Evolutionary conservation across 2,329 filamentous ascomycete species (phyloP), one percentile per base, ranked within the genome.

Genomic region (Aspergillus fijiensis): DNA sequence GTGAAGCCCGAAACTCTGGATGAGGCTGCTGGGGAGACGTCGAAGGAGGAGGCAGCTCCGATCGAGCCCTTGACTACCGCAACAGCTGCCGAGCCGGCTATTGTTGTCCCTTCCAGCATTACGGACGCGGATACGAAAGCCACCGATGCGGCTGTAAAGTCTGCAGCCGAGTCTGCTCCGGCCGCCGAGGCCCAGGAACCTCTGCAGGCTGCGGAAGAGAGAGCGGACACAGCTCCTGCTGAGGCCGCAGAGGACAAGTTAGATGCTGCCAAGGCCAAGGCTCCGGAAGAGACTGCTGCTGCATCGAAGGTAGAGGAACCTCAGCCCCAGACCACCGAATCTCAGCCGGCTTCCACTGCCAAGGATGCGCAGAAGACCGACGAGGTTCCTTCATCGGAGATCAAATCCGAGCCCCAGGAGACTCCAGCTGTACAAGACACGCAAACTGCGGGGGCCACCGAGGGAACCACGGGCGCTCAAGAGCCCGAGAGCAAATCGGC

Each of bases 401-500:
- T 29, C 51, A 47, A 55, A 33, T 23, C 49, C 19, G 47, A 55
- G 47, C 45, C 53, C 19, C 39, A 51, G 42, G 49, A 49, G 29
- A 48, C 49, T 16, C 19, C 27, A 33, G 27, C 42, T 11, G 49
- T 45, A n/a, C 55, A 62, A 31, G 55, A 59, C 33, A 51, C 59
- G 12, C 55, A 58, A 29, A 14, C 49, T 16, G 61, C 49, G 12
- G 39, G 39, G 5, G 16, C 49, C 21, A 23, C 31, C 9, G 61
- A 50, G 21, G 57, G 55, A 23, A 35, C 42, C 31, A 9, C 58
- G 14, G 60, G 65, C 23, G 64, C 60, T 7, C 27, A 63, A 16
- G 65, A 70, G 63, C 62, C 67, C 19, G 68, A 71, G 54, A 67
- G 69, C 14, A 51, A 62, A 49, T 52, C 62, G 19, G 51, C 56